Percentiles rank a stretch among this genome's conserved stretches.
Conservation (phyloP, 140 eudicot species). For the Stevia rebaudiana region DNA sequence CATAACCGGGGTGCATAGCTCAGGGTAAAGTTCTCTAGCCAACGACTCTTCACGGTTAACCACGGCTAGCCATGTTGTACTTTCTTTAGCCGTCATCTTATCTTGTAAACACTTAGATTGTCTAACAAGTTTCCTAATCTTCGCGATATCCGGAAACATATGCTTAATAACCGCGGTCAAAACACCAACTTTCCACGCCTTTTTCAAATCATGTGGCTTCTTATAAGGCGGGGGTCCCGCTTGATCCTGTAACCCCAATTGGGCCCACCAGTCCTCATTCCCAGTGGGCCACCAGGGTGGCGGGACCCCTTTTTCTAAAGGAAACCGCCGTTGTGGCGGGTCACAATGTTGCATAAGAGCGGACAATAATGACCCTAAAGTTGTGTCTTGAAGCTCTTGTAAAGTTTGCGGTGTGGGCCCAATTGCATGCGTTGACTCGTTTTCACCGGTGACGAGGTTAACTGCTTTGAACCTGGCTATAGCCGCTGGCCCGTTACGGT, state of each 20-base stretch:
- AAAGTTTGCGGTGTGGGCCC: constrained; percentile 46
- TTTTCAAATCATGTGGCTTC: constrained; percentile 57
- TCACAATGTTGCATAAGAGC: constrained; percentile 66
- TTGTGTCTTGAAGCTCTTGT: constrained; percentile 61
- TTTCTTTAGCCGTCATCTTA: constrained; percentile 60
- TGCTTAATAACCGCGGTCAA: constrained; percentile 57
- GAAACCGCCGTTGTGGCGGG: constrained; percentile 62
- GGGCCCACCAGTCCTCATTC: constrained; percentile 55
- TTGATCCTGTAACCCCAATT: constrained; percentile 45
- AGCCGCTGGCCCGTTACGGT: constrained; percentile 57
- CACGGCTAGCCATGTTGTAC: constrained; percentile 56
- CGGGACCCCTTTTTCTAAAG: constrained; percentile 47
- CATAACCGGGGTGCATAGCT: constrained; percentile 32
- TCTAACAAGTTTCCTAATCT: constrained; percentile 47
- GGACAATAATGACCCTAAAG: constrained; percentile 51
- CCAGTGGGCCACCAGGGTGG: constrained; percentile 74
- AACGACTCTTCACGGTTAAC: constrained; percentile 46
- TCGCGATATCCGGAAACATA: constrained; percentile 48
- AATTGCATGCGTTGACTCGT: constrained; percentile 24
- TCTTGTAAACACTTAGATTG: constrained; percentile 59
- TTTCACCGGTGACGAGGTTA: constrained; percentile 31
- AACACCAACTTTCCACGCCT: constrained; percentile 60
- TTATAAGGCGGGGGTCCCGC: constrained; percentile 48
- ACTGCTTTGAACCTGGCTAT: constrained; percentile 42
- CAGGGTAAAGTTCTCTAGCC: constrained; percentile 47